phyloP scores from a whole-genome alignment of 345 rosid species.

The Acer negundo region DNA sequence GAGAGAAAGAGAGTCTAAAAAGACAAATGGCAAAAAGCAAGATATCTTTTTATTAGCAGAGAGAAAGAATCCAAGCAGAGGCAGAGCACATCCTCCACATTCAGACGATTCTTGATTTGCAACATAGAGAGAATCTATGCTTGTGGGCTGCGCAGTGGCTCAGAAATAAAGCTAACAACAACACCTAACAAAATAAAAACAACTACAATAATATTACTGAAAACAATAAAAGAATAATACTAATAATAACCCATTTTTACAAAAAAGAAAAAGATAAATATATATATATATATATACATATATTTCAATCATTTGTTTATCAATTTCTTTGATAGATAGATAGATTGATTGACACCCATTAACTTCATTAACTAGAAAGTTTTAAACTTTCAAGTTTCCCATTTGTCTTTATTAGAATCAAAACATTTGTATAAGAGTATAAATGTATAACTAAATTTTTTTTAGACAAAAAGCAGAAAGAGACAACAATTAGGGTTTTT shows the following conservation, averaged over 20 bases:
- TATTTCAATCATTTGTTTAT: conserved; percentile 63
- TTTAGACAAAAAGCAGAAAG: not conserved
- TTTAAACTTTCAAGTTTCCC: conserved; percentile 26
- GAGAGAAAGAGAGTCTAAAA: conserved; percentile 22
- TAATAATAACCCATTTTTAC: conserved; percentile 36
- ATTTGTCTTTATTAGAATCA: conserved; percentile 9
- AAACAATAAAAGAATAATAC: conserved; percentile 46
- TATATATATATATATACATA: no score
- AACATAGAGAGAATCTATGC: conserved; percentile 69
- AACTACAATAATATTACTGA: conserved; percentile 50
- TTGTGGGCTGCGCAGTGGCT: conserved; percentile 51
- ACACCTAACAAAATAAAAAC: conserved; percentile 30
- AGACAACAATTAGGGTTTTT: conserved; percentile 25
- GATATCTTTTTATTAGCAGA: conserved; percentile 46
- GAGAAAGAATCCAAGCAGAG: conserved; percentile 38
- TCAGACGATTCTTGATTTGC: conserved; percentile 40
- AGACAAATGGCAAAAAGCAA: conserved; percentile 46
- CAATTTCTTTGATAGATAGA: conserved; percentile 44
- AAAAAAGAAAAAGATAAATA: conserved; percentile 32
- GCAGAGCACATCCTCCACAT: conserved; percentile 36
- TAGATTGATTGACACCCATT: conserved; percentile 58
- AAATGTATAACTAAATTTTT: no score
- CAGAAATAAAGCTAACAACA: conserved; percentile 33
- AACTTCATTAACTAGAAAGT: conserved; percentile 51
- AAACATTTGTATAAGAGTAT: not conserved